These are phyloP conservation scores for Adenanthera pavonina DNA, from an alignment of 306 rosid species.

Conservation along the genomic window DNA sequence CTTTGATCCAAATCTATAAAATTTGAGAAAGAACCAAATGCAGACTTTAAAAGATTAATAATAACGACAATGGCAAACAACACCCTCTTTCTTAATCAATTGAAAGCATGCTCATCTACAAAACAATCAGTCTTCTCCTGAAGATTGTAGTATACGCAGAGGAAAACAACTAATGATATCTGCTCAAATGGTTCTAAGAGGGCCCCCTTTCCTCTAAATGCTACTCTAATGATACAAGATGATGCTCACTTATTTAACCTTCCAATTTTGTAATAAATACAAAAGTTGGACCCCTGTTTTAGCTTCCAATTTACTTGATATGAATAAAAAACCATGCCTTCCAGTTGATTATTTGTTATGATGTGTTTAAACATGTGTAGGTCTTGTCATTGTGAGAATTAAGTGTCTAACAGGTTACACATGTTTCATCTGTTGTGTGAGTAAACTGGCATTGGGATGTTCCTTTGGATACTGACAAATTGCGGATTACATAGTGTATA, in stretches of 20 bases:
- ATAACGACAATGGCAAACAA: too few species aligned
- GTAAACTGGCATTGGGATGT: conserved; percentile 19
- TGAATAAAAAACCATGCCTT: not conserved
- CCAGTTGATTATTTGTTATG: not conserved
- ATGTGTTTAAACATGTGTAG: not conserved
- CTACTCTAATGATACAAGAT: not conserved
- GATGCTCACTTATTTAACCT: not conserved
- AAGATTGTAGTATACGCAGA: too few species aligned
- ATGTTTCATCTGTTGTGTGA: conserved; percentile 8
- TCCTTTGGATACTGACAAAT: not conserved
- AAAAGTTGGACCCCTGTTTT: not conserved
- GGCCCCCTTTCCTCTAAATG: not conserved
- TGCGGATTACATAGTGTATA: conserved; percentile 10
- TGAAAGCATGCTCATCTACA: too few species aligned
- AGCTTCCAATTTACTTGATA: not conserved
- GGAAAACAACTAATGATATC: not conserved
- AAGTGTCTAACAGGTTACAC: conserved; percentile 2
- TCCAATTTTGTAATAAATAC: not conserved
- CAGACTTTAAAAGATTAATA: too few species aligned
- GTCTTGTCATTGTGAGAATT: not conserved
- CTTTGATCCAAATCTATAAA: too few species aligned
- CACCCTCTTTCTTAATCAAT: too few species aligned
- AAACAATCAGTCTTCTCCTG: too few species aligned
- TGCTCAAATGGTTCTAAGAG: not conserved
- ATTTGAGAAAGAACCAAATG: too few species aligned